Conservation (phyloP, 2,329 filamentous ascomycete genomes). For the Rhytidhysteron rufulum region DNA sequence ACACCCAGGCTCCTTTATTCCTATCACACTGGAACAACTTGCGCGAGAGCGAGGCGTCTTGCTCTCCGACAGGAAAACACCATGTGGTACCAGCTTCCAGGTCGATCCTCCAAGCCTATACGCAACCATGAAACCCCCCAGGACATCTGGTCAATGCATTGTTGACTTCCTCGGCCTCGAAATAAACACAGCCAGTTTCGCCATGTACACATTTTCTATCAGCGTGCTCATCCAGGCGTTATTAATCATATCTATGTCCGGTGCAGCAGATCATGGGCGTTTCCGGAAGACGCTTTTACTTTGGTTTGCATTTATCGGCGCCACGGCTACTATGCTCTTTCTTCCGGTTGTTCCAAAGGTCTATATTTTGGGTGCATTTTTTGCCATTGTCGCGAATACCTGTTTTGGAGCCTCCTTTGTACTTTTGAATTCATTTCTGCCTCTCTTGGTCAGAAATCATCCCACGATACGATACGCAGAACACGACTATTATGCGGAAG, state of each 20-base stretch:
- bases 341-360: slow-evolving; percentile 70
- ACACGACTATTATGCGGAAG: slow-evolving; percentile 12
- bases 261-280: slow-evolving; percentile 83
- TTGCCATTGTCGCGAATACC: slow-evolving; percentile 88
- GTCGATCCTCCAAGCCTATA: slow-evolving; percentile 27
- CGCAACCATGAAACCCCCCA: slow-evolving; percentile 19
- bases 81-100: slow-evolving; percentile 66
- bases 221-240: slow-evolving; percentile 86
- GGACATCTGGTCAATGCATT: slow-evolving; percentile 62
- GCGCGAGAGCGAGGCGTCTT: slow-evolving; percentile 89
- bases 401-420: slow-evolving; percentile 95
- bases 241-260: slow-evolving; percentile 93
- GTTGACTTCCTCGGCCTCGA: slow-evolving; percentile 77
- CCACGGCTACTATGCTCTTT: slow-evolving; percentile 82
- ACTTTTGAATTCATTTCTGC: slow-evolving; percentile 89
- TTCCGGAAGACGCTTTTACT: slow-evolving; percentile 87
- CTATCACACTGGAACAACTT: slow-evolving; percentile 89
- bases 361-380: slow-evolving; percentile 75
- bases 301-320: slow-evolving; percentile 77
- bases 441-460: slow-evolving; percentile 84
- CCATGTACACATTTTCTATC: slow-evolving; percentile 96
- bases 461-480: slow-evolving; percentile 48
- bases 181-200: slow-evolving; percentile 94
- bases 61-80: slow-evolving; percentile 68
- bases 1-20: slow-evolving; percentile 76